These are phyloP conservation scores for Nakaseomyces glabratus DNA, from an alignment of 1,139 yeast genomes.

Conservation along the genomic window DNA sequence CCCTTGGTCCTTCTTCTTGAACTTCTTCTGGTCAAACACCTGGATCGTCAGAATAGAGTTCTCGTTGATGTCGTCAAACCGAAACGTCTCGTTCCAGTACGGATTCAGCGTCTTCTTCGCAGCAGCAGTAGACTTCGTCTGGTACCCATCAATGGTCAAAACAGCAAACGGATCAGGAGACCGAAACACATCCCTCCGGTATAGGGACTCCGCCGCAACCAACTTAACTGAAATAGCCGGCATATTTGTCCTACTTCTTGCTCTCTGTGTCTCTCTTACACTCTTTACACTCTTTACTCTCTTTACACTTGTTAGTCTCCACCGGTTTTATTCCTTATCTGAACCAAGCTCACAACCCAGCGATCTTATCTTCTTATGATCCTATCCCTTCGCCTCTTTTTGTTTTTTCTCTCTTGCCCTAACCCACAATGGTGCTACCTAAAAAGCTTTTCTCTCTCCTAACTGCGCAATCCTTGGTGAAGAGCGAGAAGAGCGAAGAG, in stretches of 20 bases:
- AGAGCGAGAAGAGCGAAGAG: no score
- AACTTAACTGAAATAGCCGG: constrained; percentile 54
- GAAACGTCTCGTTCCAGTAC: constrained; percentile 92
- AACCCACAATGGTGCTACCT: no score
- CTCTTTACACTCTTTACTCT: no score
- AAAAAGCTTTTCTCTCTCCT: no score
- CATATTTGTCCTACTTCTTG: constrained; percentile 10
- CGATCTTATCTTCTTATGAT: no score
- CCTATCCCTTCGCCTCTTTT: no score
- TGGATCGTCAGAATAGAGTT: constrained; percentile 85
- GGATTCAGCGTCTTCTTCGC: constrained; percentile 93
- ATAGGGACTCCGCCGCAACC: constrained; percentile 92
- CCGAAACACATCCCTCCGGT: constrained; percentile 89
- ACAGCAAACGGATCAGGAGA: constrained; percentile 98
- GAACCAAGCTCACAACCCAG: no score
- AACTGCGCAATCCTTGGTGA: no score
- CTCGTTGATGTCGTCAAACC: constrained; percentile 60
- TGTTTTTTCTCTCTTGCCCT: no score
- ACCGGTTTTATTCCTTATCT: no score
- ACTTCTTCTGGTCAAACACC: constrained; percentile 93
- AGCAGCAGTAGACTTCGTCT: constrained; percentile 89
- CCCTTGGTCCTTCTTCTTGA: constrained; percentile 98
- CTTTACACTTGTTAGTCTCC: no score
- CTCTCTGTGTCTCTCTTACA: no score
- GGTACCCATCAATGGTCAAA: constrained; percentile 91